phyloP scores from a whole-genome alignment of 2,329 filamentous ascomycete genomes.

The Fusarium kyushuense region DNA sequence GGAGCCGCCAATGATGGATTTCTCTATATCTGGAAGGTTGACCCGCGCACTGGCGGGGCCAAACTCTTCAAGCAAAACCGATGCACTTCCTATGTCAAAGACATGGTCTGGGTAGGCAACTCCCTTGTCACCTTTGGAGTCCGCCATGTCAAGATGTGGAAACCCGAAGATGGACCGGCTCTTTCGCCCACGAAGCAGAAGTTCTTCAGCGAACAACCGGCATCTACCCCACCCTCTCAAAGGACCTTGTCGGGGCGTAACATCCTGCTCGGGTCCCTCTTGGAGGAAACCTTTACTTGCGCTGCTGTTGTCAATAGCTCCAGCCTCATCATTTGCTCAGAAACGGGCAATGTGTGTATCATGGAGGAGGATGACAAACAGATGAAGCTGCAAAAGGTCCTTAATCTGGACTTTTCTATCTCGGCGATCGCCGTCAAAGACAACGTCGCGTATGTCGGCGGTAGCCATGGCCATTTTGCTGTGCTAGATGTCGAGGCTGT shows the following conservation, averaged over 20 bases:
- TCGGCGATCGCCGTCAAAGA: conserved; percentile 74
- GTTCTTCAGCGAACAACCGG: conserved; percentile 59
- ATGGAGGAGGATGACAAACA: conserved; percentile 81
- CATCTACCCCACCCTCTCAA: conserved; percentile 51
- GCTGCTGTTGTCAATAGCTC: conserved; percentile 76
- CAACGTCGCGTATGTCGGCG: conserved; percentile 74
- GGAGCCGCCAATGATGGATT: conserved; percentile 94
- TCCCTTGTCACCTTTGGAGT: conserved; percentile 88
- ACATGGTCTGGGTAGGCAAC: conserved; percentile 91
- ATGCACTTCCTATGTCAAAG: conserved; percentile 86
- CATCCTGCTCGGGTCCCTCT: conserved; percentile 82
- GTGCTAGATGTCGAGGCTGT: conserved; percentile 65
- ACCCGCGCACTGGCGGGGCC: conserved; percentile 82
- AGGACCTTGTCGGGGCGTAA: conserved; percentile 87
- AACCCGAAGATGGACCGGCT: conserved; percentile 74
- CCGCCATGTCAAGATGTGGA: conserved; percentile 94
- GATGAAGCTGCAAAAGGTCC: conserved; percentile 76
- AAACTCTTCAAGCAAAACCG: conserved; percentile 87
- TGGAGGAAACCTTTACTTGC: conserved; percentile 87
- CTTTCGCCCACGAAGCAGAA: conserved; percentile 74
- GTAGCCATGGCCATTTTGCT: conserved; percentile 71
- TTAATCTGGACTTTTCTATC: conserved; percentile 75
- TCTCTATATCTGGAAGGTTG: conserved; percentile 89
- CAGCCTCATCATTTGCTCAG: conserved; percentile 85
- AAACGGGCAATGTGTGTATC: conserved; percentile 89